Conservation (phyloP, 1,284 basidiomycete genomes). For the Cystobasidium slooffiae region DNA sequence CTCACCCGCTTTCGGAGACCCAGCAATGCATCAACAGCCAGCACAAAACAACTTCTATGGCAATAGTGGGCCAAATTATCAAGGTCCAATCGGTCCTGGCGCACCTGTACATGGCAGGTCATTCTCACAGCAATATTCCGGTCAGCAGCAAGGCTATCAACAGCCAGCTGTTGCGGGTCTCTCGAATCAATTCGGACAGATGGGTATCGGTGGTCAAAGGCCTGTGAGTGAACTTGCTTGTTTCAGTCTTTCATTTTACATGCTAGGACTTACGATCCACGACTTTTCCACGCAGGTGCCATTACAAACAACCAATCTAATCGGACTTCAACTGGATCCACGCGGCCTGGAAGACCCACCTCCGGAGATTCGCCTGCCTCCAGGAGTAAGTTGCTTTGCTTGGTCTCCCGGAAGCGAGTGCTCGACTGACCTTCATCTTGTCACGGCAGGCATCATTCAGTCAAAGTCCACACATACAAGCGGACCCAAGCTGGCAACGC, state of each 20-base stretch:
- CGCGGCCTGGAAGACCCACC: conserved; percentile 75
- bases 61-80: conserved; percentile 41
- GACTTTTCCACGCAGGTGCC: conserved; percentile 9
- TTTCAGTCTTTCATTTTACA: conserved; percentile 53
- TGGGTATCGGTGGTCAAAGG: conserved; percentile 65
- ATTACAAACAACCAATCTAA: conserved; percentile 65
- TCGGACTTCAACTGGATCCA: conserved; percentile 88
- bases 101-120: conserved; percentile 44
- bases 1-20: conserved; percentile 61
- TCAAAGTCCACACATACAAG: conserved; percentile 76
- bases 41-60: conserved; percentile 58
- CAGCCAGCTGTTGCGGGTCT: conserved; percentile 66
- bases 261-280: conserved; percentile 19
- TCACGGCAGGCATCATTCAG: conserved; percentile 69
- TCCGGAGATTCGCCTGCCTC: conserved; percentile 85
- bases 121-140: conserved; percentile 34
- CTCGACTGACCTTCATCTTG: neutral
- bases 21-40: conserved; percentile 57
- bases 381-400: conserved; percentile 59
- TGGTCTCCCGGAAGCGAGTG: conserved; percentile 48
- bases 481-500: conserved; percentile 90
- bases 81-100: conserved; percentile 35
- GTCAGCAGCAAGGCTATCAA: conserved; percentile 35
- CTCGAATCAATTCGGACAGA: conserved; percentile 81
- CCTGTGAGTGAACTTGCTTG: conserved; percentile 31